Percentiles rank a stretch among this genome's conserved stretches.
These are phyloP conservation scores for Marasmius fiardii DNA, from an alignment of 1,284 basidiomycete genomes.

Conservation along the genomic window DNA sequence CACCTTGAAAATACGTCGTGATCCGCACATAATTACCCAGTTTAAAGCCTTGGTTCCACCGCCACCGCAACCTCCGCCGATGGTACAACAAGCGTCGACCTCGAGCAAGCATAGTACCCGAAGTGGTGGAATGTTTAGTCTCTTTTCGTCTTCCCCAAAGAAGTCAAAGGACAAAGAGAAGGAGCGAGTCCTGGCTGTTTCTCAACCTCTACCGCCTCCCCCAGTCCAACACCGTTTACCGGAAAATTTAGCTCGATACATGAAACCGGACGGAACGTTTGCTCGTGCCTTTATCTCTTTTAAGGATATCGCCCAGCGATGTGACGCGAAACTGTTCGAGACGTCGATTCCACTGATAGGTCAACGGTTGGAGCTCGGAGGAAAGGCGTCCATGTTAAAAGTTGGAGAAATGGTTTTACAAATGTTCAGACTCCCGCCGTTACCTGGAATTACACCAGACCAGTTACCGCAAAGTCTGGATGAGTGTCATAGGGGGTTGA, in stretches of 20 bases:
- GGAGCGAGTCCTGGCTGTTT: constrained; percentile 27
- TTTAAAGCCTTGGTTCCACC: constrained; percentile 55
- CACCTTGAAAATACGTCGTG: constrained; percentile 78
- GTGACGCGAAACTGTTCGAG: constrained; percentile 82
- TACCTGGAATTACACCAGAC: constrained; percentile 77
- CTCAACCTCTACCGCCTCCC: constrained; percentile 30
- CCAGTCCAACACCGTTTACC: constrained; percentile 34
- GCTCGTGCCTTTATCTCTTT: constrained; percentile 83
- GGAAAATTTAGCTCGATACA: constrained; percentile 79
- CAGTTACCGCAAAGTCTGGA: constrained; percentile 89
- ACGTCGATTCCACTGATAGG: constrained; percentile 83
- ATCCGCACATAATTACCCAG: constrained; percentile 76
- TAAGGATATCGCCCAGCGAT: constrained; percentile 78
- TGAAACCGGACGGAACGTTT: constrained; percentile 77
- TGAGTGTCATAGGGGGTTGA: constrained; percentile 86
- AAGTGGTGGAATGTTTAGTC: constrained; percentile 61
- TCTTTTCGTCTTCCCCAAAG: constrained; percentile 79
- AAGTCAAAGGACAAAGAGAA: constrained; percentile 51
- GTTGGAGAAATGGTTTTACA: constrained; percentile 83
- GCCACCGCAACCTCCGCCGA: constrained; percentile 32
- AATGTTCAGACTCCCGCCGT: constrained; percentile 84
- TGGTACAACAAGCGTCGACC: constrained; percentile 36
- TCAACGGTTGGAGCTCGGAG: constrained; percentile 58
- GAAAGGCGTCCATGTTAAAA: constrained; percentile 55
- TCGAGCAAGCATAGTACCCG: constrained; percentile 26